Evolutionary conservation across 768 basidiomycete genomes (phyloP).

Genomic region (Neoboletus magnificus): DNA sequence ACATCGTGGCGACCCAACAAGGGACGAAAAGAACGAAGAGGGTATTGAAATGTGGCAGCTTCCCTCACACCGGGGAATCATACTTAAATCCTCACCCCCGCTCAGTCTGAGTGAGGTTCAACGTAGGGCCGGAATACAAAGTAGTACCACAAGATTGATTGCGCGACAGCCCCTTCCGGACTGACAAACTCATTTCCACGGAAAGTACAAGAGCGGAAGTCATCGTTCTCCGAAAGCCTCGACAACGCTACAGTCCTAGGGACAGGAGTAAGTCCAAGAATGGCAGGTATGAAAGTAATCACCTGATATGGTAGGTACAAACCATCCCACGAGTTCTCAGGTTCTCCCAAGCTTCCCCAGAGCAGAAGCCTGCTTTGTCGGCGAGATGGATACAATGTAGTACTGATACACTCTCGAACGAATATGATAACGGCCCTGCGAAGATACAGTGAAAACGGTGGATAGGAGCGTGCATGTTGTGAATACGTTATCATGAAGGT

Average conservation of each 20-base stretch:
- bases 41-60: constrained; percentile 12
- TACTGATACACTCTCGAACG: constrained; percentile 16
- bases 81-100: constrained; percentile 14
- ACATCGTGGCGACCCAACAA: constrained; percentile 17
- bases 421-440: constrained; percentile 4
- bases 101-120: neutral
- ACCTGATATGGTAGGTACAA: constrained; percentile 28
- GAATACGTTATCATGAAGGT: neutral
- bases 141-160: neutral
- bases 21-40: constrained; percentile 6
- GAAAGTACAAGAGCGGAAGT: constrained; percentile 25
- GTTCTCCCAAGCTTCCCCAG: no score
- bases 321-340: neutral
- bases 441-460: constrained; percentile 7
- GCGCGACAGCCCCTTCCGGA: constrained; percentile 1
- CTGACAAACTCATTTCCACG: constrained; percentile 21
- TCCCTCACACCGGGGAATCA: neutral
- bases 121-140: constrained; percentile 18
- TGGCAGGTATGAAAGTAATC: constrained; percentile 28
- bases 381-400: constrained; percentile 5
- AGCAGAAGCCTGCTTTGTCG: neutral
- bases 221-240: constrained; percentile 1
- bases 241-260: neutral
- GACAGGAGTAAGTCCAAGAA: constrained; percentile 20
- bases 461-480: constrained; percentile 7